phyloP scores from a whole-genome alignment of 495 filamentous ascomycete genomes.

The Aspergillus conjunctus region DNA sequence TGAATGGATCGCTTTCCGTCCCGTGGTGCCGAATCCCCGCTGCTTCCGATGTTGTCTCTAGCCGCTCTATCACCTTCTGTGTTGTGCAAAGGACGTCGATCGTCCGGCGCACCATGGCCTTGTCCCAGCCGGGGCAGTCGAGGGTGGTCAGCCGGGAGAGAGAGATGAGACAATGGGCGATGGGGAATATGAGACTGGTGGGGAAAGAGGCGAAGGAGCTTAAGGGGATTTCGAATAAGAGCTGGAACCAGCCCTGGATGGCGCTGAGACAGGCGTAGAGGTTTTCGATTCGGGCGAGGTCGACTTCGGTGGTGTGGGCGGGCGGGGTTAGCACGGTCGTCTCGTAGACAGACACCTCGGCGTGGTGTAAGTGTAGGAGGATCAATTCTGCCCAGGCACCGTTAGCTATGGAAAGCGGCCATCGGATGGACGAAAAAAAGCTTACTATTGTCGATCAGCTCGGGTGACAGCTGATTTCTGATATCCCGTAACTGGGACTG shows the following conservation, averaged over 20 bases:
- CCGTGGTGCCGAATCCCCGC: neutral
- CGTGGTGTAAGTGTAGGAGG: constrained; percentile 10
- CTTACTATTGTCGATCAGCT: constrained; percentile 12
- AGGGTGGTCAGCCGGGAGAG: constrained; percentile 25
- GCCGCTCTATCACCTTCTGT: neutral
- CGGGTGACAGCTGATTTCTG: neutral
- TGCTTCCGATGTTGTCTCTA: neutral
- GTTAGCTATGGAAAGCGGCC: too few relatives aligned
- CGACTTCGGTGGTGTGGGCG: neutral
- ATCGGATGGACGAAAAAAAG: neutral
- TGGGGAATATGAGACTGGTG: constrained; percentile 13
- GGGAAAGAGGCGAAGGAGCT: constrained; percentile 14
- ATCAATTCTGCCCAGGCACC: constrained; percentile 8
- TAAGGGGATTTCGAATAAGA: constrained; percentile 15
- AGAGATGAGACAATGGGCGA: constrained; percentile 18
- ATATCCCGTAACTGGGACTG: constrained; percentile 6
- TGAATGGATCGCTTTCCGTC: neutral
- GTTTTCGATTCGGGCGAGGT: constrained; percentile 15
- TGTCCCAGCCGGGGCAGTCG: constrained; percentile 28
- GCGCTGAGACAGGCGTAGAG: constrained; percentile 27
- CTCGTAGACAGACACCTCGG: constrained; percentile 15
- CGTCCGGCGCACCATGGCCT: constrained; percentile 5
- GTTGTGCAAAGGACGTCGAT: constrained; percentile 17
- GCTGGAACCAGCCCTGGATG: constrained; percentile 16
- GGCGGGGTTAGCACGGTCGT: constrained; percentile 4